Evolutionary conservation across 2,329 filamentous ascomycete species (phyloP).

Genomic region (Meredithiella fracta): DNA sequence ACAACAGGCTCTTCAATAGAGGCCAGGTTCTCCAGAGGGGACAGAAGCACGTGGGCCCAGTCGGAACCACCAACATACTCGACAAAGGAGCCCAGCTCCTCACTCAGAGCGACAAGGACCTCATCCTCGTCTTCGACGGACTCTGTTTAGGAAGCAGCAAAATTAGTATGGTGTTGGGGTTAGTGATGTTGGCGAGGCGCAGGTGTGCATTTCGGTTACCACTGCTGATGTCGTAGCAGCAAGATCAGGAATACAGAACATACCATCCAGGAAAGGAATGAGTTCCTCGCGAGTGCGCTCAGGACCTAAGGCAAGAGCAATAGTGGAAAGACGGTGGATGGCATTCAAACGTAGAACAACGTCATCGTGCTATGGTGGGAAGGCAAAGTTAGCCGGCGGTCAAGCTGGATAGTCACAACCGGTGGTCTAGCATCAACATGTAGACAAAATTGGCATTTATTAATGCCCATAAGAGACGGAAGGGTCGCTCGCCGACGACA

Average conservation of each 20-base stretch:
- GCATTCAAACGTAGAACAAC: slow-evolving; percentile 94
- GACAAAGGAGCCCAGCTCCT: slow-evolving; percentile 90
- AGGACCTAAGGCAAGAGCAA: slow-evolving; percentile 85
- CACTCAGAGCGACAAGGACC: slow-evolving; percentile 88
- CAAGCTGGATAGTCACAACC: too few species aligned
- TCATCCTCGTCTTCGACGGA: slow-evolving; percentile 98
- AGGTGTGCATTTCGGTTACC: slow-evolving; percentile 15
- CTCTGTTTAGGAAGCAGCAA: slow-evolving; percentile 39
- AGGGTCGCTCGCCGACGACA: background rate
- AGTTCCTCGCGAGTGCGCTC: slow-evolving; percentile 96
- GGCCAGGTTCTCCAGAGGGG: slow-evolving; percentile 91
- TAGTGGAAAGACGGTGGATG: slow-evolving; percentile 94
- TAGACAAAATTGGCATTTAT: background rate
- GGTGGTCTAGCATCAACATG: background rate
- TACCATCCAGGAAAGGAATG: slow-evolving; percentile 97
- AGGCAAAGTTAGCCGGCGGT: too few species aligned
- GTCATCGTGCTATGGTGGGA: slow-evolving; percentile 66
- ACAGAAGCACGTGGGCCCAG: slow-evolving; percentile 88
- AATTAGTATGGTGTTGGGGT: slow-evolving; percentile 17
- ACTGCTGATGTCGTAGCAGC: background rate
- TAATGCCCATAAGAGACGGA: background rate
- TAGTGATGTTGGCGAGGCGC: background rate
- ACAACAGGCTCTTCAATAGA: slow-evolving; percentile 97
- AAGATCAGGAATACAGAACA: slow-evolving; percentile 24
- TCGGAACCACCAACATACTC: slow-evolving; percentile 94